Percentiles rank a stretch among this genome's conserved stretches.
phyloP scores from a whole-genome alignment of 768 basidiomycete species.

The Artomyces pyxidatus region DNA sequence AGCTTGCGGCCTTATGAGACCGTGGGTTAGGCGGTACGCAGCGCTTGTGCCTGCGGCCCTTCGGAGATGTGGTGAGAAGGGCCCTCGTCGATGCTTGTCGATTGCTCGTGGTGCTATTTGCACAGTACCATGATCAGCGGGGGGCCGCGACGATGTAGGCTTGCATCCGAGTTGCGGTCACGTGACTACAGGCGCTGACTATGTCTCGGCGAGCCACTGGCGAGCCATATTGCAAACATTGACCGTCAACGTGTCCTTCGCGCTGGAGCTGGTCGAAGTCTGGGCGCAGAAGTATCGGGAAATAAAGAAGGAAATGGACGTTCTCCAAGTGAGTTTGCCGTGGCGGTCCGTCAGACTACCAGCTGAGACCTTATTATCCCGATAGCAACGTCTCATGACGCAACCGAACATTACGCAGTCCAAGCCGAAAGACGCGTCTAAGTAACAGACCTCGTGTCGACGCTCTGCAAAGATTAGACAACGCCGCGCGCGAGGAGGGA shows the following conservation, averaged over 20 bases:
- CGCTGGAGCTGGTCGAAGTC: slow-evolving; percentile 11
- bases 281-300: slow-evolving; percentile 13
- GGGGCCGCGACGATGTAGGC: too few species aligned
- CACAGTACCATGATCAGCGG: too few species aligned
- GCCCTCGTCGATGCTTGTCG: too few species aligned
- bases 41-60: neutral
- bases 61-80: neutral
- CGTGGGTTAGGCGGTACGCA: neutral
- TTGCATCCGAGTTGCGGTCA: too few species aligned
- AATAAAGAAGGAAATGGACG: slow-evolving; percentile 8
- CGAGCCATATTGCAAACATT: too few species aligned
- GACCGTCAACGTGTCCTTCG: slow-evolving; percentile 12
- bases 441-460: neutral
- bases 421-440: neutral
- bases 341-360: too few species aligned
- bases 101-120: too few species aligned
- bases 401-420: neutral
- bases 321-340: slow-evolving; percentile 6
- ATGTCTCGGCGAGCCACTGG: too few species aligned
- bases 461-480: neutral
- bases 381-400: neutral
- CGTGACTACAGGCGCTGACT: too few species aligned
- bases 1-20: neutral
- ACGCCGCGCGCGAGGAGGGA: neutral
- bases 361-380: neutral